phyloP scores from a whole-genome alignment of 164 flowering plant species.

The Piper betle region DNA sequence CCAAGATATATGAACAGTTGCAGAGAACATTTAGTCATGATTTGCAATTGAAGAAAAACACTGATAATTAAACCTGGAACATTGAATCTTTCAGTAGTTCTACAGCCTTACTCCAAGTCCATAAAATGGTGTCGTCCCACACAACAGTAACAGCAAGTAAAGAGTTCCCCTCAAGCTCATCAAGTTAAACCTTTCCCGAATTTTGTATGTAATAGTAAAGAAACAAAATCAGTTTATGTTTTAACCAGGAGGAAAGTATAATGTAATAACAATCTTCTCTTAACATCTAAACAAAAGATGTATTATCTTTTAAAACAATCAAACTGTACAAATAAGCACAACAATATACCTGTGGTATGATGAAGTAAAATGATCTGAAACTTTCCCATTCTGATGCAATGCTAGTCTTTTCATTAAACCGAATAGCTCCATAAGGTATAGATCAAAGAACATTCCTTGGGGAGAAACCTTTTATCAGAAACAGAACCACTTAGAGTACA shows the following conservation, averaged over 20 bases:
- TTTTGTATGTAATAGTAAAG: constrained; percentile 4
- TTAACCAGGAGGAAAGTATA: neutral
- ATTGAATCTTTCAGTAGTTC: constrained; percentile 40
- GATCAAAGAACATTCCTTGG: constrained; percentile 60
- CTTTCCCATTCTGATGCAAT: constrained; percentile 67
- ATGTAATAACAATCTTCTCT: neutral
- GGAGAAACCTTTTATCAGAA: constrained; percentile 51
- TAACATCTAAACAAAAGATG: neutral
- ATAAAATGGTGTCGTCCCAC: constrained; percentile 61
- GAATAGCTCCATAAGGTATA: constrained; percentile 96
- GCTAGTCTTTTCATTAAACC: constrained; percentile 58
- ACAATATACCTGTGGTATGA: constrained; percentile 68
- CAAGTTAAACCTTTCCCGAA: constrained; percentile 67
- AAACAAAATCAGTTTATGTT: neutral
- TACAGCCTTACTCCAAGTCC: constrained; percentile 54
- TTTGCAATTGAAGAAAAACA: neutral
- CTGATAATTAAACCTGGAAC: constrained; percentile 32
- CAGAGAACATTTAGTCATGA: no score
- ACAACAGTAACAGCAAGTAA: constrained; percentile 71
- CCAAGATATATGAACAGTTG: no score
- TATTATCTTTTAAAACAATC: neutral
- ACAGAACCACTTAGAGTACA: neutral
- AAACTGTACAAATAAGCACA: neutral
- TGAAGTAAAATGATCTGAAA: constrained; percentile 85
- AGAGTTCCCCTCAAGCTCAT: constrained; percentile 81